Base-by-base conservation (phyloP, 2,329 filamentous ascomycete species). In the Thermomyces lanuginosus region DNA sequence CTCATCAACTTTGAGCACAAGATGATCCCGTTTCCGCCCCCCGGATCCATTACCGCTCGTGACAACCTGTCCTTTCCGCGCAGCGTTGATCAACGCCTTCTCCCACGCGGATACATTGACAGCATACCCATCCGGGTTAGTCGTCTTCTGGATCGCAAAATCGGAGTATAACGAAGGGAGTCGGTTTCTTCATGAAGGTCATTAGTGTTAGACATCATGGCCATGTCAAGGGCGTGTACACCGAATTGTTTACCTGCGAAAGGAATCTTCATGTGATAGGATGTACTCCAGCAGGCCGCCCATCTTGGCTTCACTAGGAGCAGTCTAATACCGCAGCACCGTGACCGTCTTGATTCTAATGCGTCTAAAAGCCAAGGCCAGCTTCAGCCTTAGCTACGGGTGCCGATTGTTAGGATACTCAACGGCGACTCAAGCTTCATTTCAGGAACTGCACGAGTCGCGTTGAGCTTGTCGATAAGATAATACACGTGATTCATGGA, bases 161-260 rank as follows among this genome's bases (percentile, higher is more conserved):
- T 92, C 83, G 24, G 82, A 84, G 56, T 91, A 92, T 23, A 92
- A 71, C 4, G 82, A 84, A 8, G 80, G 74, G 8, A 92, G 64
- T 26, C 83, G 78, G 36, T 74, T 68, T 56, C 76, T 82, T 38
- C 49, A 27, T 15, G 8, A 12, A 11, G n/a, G n/a, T 23, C 18
- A 10, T 20, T 33, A 14, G 9, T 4, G 24, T 12, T 16, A 6
- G 5, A 14, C 10, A n/a, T n/a, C 16, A 12, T 22, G 2, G 23
- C 17, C 12, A 9, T 12, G 5, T 8, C 9, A 5, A 17, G 8
- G 8, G 13, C 18, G 8, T 9, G 21, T 12, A n/a, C 4, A 14
- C 16, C 12, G 52, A 36, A 15, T n/a, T 51, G 44, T 61, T 53
- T 48, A 67, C 66, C 43, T 53, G 44, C 52, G 45, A 31, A 78